Conservation (phyloP, 2,329 filamentous ascomycete species). For the Verticillium nonalfalfae region DNA sequence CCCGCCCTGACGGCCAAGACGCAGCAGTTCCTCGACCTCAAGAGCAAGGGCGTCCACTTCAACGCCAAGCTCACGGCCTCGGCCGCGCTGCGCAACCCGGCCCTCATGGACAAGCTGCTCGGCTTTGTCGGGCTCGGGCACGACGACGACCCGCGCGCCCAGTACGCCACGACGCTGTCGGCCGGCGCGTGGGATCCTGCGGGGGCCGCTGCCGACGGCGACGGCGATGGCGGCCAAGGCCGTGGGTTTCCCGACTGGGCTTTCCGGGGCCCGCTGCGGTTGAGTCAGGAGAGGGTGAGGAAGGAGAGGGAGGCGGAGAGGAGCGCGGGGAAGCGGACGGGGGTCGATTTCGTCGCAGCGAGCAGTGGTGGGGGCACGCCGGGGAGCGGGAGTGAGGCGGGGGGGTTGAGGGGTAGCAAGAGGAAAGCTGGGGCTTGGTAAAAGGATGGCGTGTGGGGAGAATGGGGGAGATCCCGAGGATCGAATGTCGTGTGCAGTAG, state of each 20-base stretch:
- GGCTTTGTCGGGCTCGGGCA: conserved; percentile 49
- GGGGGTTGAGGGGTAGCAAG: conserved; percentile 21
- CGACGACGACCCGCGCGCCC: conserved; percentile 41
- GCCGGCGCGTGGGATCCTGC: conserved; percentile 51
- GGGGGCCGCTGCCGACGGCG: conserved; percentile 12
- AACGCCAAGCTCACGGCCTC: conserved; percentile 66
- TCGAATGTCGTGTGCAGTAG: too few relatives aligned
- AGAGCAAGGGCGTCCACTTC: conserved; percentile 71
- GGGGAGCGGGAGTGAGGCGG: conserved; percentile 14
- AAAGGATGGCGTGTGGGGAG: background rate
- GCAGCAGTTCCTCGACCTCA: conserved; percentile 68
- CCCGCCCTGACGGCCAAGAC: conserved; percentile 58
- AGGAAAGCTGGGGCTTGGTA: conserved; percentile 20
- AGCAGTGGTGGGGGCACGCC: conserved; percentile 7
- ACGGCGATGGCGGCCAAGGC: background rate
- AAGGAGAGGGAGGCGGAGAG: conserved; percentile 39
- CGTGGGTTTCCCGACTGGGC: conserved; percentile 49
- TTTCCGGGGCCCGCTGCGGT: conserved; percentile 41
- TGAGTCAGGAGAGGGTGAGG: conserved; percentile 36
- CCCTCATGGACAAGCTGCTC: conserved; percentile 65
- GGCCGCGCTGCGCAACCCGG: conserved; percentile 63
- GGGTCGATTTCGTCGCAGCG: conserved; percentile 44
- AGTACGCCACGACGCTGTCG: conserved; percentile 60
- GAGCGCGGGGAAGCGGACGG: conserved; percentile 28
- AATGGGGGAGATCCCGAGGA: background rate